Evolutionary conservation across 2,329 filamentous ascomycete species (phyloP), one percentile per base, ranked within the genome.

Genomic region (Geoglossum cookeanum): DNA sequence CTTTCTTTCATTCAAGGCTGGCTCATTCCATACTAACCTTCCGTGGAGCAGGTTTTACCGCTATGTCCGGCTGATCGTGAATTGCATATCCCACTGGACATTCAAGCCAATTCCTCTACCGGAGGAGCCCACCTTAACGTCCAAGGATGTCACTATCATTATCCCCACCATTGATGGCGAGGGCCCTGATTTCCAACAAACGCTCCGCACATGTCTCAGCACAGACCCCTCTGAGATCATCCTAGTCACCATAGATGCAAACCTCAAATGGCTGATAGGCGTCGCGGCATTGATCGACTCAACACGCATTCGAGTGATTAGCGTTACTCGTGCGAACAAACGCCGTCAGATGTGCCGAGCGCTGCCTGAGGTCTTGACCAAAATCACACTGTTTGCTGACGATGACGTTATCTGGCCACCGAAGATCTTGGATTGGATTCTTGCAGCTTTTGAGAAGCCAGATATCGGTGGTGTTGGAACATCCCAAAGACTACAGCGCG

Each of bases 361-460:
- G 3, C 86, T 97, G 52, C 89, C 90, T 22, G 79, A 87, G 63
- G 88, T 96, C 58, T 77, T 75, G 62, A 96, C 91, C 0, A 73
- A 78, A 55, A 89, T 97, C 66, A 95, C 87, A 42, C 79, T 97
- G 64, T 88, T 97, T 74, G 89, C 90, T 30, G 91, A 97, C 67
- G 91, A 97, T 70, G 91, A 97, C 68, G 91, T 97, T 60, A 88
- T 85, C 64, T 95, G 91, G 85, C 90, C 90, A 3, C 75, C 77
- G 15, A 92, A 86, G 47, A 80, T 94, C 61, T 79, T 95, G 64
- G 85, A 84, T 35, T 96, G 90, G 90, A 85, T 97, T 58, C 74
- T 97, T 60, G 91, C 91, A 3, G 90, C 91, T 0, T 95, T 97
- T 61, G 89, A 96, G 68, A 82, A 92, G 67, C 73, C 78, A 44